A percentile compares a stretch with the other conserved stretches of the same genome.
Evolutionary conservation across 2,329 filamentous ascomycete genomes (phyloP).

Genomic region (Balansia obtecta): DNA sequence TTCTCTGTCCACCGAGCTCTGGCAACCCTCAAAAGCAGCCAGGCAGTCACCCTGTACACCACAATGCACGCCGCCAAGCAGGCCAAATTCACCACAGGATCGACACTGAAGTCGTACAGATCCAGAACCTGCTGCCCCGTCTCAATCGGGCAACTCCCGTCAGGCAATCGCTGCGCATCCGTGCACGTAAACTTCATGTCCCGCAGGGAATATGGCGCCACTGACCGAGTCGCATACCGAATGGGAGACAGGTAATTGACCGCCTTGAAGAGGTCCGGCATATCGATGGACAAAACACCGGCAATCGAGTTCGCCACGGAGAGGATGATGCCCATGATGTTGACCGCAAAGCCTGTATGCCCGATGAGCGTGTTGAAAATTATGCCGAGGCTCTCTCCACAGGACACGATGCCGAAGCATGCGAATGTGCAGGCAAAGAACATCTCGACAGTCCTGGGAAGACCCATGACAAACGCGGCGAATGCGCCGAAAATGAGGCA

Average conservation of each 20-base stretch:
- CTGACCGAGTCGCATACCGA: constrained; percentile 54
- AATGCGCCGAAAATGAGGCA: constrained; percentile 54
- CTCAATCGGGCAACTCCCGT: constrained; percentile 51
- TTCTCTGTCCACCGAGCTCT: constrained; percentile 38
- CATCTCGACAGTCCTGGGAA: constrained; percentile 49
- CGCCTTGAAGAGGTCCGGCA: constrained; percentile 51
- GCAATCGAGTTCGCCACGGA: constrained; percentile 60
- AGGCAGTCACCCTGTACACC: constrained; percentile 53
- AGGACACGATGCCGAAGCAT: constrained; percentile 60
- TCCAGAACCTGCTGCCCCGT: constrained; percentile 55
- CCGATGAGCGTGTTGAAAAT: constrained; percentile 67
- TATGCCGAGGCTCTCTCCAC: constrained; percentile 65
- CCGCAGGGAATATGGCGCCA: constrained; percentile 53
- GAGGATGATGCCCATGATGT: constrained; percentile 56
- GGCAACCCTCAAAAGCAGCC: constrained; percentile 40
- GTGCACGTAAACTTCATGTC: constrained; percentile 52
- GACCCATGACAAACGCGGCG: constrained; percentile 49
- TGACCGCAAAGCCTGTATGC: constrained; percentile 67
- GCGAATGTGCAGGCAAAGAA: constrained; percentile 58
- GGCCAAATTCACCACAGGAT: constrained; percentile 48
- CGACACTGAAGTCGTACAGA: constrained; percentile 52
- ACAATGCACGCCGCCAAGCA: constrained; percentile 51
- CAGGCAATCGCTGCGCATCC: constrained; percentile 41
- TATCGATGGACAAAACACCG: constrained; percentile 57
- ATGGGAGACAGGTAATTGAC: constrained; percentile 63